Base-by-base conservation (phyloP, 2,329 filamentous ascomycete genomes). In the Zymoseptoria brevis region DNA sequence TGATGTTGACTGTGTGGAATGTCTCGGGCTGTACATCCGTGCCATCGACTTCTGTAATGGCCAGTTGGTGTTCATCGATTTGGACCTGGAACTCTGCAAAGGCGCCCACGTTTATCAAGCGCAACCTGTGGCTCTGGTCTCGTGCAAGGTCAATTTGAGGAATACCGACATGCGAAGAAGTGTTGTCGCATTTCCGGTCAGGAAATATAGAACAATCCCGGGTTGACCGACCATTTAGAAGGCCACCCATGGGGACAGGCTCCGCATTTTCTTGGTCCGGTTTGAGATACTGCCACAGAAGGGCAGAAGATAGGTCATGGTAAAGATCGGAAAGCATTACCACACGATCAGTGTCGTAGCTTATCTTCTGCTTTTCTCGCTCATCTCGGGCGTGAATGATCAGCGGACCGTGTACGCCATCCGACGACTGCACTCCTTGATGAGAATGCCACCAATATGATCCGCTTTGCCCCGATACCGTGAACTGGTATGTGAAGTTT, bases 291-390 rank as follows among this genome's bases (percentile, higher is more conserved):
- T 79, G 74, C 68, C 79, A 78, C 2, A 84, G 68, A 0, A 84
- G 71, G 1, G 69, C 68, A 6, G 75, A 73, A 8, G 76, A 77
- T 1, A 74, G 69, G 55, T 86, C 82, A 65, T 88, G 84, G 62
- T 89, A 89, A 70, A 87, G 83, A 64, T 89, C 87, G 24, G 83
- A 83, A 4, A 89, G 72, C 71, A 87, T 80, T 7, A 89, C 66
- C 0, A 87, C 75, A n/a, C 81, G 75, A 61, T 89, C 87, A 4
- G 75, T 71, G 9, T 75, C 77, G 60, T 79, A 78, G 7, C 77
- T 54, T 3, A 76, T 60, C 29, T 71, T 68, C 58, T 77, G 76
- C 29, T 75, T 48, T 16, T 64, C 72, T 9, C 80, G 35, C 35
- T 41, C 35, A 41, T 41, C 35, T 5, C 35, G 35, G 35, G 35